Evolutionary conservation across 2,329 filamentous ascomycete species (phyloP), one percentile per base, ranked within the genome.

Genomic region (Cladophialophora exuberans): DNA sequence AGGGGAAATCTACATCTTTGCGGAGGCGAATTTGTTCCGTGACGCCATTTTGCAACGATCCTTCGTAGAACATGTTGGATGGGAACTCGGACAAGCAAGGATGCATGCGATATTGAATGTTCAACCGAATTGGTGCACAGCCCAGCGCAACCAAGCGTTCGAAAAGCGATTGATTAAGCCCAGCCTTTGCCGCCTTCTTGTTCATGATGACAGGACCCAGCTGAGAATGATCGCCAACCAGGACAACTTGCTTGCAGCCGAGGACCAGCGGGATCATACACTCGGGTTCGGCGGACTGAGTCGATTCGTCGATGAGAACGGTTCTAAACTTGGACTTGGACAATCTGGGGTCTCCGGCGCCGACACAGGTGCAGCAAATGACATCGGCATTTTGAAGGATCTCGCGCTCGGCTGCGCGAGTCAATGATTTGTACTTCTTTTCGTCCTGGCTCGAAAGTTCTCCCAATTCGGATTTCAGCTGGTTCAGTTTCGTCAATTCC

Each of bases 61-160:
- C 94, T 66, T 97, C 94, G 73, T 99, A 99, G 73, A 99, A 99
- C 94, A 99, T 97, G 76, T 97, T 97, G 56, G 93, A 97, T 0
- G 94, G 94, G 67, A 99, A 99, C 67, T 96, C 89, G 1, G 94
- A 97, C 36, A 99, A 81, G 69, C 93, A 97, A 22, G 94, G 94
- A 69, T 99, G 94, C 94, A 99, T 99, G 69, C 94, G 93, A 71
- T 99, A 99, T 71, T 99, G 94, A 31, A 96, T 92, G 65, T 96
- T 96, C 51, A 99, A 82, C 49, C 93, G 89, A 64, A 97, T 97
- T 6, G 94, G 94, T 33, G 88, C 86, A 66, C 91, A 88, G 39
- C 88, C 88, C n/a, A 97, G 82, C 66, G 93, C 90, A 65, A 97
- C 92, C 46, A 99, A 81, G 66, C 94, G 90, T 76, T 99, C 94